Evolutionary conservation across 306 rosid species (phyloP), one percentile per base, ranked within the genome.

Genomic region (Cicer bijugum): DNA sequence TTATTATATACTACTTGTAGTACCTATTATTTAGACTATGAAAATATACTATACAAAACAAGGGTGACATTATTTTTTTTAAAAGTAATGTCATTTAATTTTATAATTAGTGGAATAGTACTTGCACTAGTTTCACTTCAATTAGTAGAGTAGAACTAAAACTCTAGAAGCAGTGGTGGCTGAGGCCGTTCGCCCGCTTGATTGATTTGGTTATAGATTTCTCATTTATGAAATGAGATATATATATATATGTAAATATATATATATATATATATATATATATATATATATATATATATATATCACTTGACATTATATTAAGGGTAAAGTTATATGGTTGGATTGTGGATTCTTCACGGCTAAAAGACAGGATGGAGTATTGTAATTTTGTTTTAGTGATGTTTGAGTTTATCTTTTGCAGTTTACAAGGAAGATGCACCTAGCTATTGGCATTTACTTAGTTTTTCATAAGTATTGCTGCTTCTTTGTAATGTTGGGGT

Each of bases 121-220:
- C 33, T 28, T 28, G 4, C 33, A 28, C 33, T 28, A 28, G 33
- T 28, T 28, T 28, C 33, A 28, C 4, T 28, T 28, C 33, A 28
- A 28, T 28, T 74, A 67, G 71, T 28, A 50, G 70, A 48, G 17
- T 62, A 81, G 74, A 55, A 55, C 4, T 61, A 50, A 65, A 59
- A 48, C 23, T 52, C 9, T 50, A 69, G 79, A 80, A 63, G 72
- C 47, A 68, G 70, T 53, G 47, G 88, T 80, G 95, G 88, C 73
- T 79, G 89, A 78, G 62, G 71, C 60, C 43, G 75, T 87, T 87
- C 88, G 90, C 90, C 91, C 82, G 88, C 90, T 53, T 78, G 55
- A 20, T 87, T 74, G 14, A 45, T 82, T 78, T 42, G 77, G 52
- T 69, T 69, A 33, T 11, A 42, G 62, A 23, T 58, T 79, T 82